A percentile compares a stretch with the other conserved stretches of the same genome.
Conservation (phyloP, 164 flowering plant species). For the Platanus orientalis region DNA sequence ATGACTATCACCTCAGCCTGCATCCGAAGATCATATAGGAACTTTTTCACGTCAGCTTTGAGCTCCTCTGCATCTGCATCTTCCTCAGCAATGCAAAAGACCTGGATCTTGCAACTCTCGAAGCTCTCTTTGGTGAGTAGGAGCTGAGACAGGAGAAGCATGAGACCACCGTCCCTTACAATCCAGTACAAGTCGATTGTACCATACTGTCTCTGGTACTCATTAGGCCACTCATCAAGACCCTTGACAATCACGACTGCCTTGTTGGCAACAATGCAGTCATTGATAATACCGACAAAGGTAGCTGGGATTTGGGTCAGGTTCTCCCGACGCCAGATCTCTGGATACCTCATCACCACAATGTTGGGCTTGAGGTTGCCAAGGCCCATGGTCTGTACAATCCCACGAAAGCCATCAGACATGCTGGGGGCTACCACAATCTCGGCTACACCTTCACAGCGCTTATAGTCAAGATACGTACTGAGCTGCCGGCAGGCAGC, state of each 20-base stretch:
- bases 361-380: slow-evolving; percentile 98
- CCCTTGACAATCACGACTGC: slow-evolving; percentile 99
- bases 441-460: slow-evolving; percentile 98
- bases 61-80: slow-evolving; percentile 86
- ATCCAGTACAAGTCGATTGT: slow-evolving; percentile 98
- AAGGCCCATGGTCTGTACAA: slow-evolving; percentile 98
- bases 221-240: slow-evolving; percentile 98
- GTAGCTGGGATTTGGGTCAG: slow-evolving; percentile 82
- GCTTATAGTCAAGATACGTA: slow-evolving; percentile 87
- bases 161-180: slow-evolving; percentile 96
- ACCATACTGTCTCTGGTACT: slow-evolving; percentile 89
- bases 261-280: slow-evolving; percentile 95
- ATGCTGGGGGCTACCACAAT: slow-evolving; percentile 94
- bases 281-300: slow-evolving; percentile 92
- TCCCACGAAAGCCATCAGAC: slow-evolving; percentile 94
- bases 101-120: slow-evolving; percentile 97
- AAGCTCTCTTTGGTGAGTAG: slow-evolving; percentile 92
- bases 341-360: slow-evolving; percentile 97
- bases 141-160: slow-evolving; percentile 97
- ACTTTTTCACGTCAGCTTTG: slow-evolving; percentile 88
- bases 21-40: slow-evolving; percentile 98
- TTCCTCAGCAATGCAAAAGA: slow-evolving; percentile 98
- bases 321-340: slow-evolving; percentile 97
- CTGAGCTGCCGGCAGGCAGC: slow-evolving; percentile 70
- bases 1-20: slow-evolving; percentile 96